Conservation (phyloP, 1,139 yeast species). For the Suhomyces choctaworum region DNA sequence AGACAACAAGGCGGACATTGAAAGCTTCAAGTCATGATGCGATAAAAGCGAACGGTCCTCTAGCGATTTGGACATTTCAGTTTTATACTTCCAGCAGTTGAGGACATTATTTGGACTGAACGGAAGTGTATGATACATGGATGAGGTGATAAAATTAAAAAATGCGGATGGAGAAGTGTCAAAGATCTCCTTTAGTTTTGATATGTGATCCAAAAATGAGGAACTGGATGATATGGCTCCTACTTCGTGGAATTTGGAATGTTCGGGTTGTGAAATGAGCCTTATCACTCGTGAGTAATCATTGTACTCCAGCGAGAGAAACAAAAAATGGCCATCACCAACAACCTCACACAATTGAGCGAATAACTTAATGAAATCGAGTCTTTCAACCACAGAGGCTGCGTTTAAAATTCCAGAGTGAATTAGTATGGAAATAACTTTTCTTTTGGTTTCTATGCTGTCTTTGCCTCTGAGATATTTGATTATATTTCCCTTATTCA, state of each 20-base stretch:
- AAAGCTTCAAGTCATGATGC: slow-evolving; percentile 28
- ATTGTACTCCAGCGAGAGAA: slow-evolving; percentile 17
- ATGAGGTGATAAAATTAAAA: slow-evolving; percentile 26
- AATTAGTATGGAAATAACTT: slow-evolving; percentile 22
- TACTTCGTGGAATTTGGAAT: background rate
- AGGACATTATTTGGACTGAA: slow-evolving; percentile 24
- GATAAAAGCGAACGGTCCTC: background rate
- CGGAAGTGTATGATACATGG: slow-evolving; percentile 21
- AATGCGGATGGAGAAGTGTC: slow-evolving; percentile 10
- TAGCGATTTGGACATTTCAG: slow-evolving; percentile 3
- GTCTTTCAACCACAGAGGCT: slow-evolving; percentile 14
- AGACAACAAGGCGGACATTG: slow-evolving; percentile 31
- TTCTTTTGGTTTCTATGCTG: slow-evolving; percentile 17
- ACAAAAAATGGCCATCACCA: slow-evolving; percentile 25
- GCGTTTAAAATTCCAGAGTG: slow-evolving; percentile 23
- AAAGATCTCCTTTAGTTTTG: slow-evolving; percentile 6
- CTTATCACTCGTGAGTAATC: slow-evolving; percentile 23
- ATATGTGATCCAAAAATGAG: slow-evolving; percentile 15
- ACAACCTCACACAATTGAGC: slow-evolving; percentile 18
- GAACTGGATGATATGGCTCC: background rate
- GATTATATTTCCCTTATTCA: slow-evolving; percentile 17
- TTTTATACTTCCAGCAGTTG: slow-evolving; percentile 30
- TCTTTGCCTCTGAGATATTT: slow-evolving; percentile 17
- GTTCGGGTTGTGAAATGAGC: slow-evolving; percentile 19
- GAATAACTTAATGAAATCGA: slow-evolving; percentile 19